Percentiles rank a stretch among this genome's conserved stretches.
These are phyloP conservation scores for Nepenthes gracilis DNA, from an alignment of 148 eudicot species.

Conservation along the genomic window DNA sequence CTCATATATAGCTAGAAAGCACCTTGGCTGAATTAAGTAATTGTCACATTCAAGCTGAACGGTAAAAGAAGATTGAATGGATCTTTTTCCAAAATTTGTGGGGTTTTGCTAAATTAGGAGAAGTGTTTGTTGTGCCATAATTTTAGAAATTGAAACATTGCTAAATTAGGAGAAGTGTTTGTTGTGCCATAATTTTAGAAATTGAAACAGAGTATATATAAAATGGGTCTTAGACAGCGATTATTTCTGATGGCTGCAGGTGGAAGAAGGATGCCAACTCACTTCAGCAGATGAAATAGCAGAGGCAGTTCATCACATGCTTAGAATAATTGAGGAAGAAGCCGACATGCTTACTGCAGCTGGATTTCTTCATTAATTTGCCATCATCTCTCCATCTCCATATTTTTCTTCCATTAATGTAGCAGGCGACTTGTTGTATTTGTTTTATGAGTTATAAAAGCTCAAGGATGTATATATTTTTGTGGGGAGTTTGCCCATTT, in stretches of 20 bases:
- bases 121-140: not conserved
- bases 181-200: not conserved
- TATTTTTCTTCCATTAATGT: too few relatives aligned
- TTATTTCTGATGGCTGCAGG: constrained; percentile 31
- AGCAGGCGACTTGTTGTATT: too few relatives aligned
- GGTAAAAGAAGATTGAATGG: not conserved
- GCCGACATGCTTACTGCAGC: not conserved
- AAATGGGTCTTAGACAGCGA: not conserved
- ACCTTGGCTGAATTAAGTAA: constrained; percentile 3
- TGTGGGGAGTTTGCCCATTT: too few relatives aligned
- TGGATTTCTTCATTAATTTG: too few relatives aligned
- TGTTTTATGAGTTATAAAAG: too few relatives aligned
- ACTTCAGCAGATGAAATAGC: constrained; percentile 79
- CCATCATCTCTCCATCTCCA: too few relatives aligned
- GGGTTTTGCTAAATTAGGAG: not conserved
- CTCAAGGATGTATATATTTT: too few relatives aligned
- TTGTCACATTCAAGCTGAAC: not conserved
- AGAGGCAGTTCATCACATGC: constrained; percentile 79
- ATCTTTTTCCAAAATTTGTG: not conserved
- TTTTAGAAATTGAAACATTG: not conserved
- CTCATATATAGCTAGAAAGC: too few relatives aligned
- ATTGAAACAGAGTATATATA: constrained; percentile 1
- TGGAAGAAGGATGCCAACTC: constrained; percentile 86
- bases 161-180: not conserved
- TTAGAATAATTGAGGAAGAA: constrained; percentile 38